A percentile compares a stretch with the other conserved stretches of the same genome.
Evolutionary conservation across 164 flowering plant genomes (phyloP).

Genomic region (Chimonanthus praecox): DNA sequence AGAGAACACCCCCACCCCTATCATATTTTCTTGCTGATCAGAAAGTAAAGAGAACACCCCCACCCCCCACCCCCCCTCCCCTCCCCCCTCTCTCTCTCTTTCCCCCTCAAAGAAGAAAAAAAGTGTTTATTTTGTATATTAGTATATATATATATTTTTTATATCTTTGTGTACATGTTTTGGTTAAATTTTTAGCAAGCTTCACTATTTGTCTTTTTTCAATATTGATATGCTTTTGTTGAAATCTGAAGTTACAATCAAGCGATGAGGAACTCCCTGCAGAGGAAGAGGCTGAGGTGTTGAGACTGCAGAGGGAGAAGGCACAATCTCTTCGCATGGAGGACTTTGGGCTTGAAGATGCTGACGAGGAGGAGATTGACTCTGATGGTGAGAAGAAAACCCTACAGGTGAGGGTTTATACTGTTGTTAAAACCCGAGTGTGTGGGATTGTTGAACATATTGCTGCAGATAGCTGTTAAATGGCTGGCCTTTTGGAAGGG

Average conservation of each 20-base stretch:
- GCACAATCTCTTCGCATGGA: conserved; percentile 42
- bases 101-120: too few relatives aligned
- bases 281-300: conserved; percentile 69
- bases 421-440: too few relatives aligned
- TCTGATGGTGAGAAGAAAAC: conserved; percentile 42
- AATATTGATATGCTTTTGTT: background rate
- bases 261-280: conserved; percentile 64
- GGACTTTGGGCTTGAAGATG: conserved; percentile 69
- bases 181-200: background rate
- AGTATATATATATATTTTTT: too few relatives aligned
- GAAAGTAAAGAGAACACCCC: too few relatives aligned
- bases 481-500: too few relatives aligned
- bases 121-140: too few relatives aligned
- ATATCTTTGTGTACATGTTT: background rate
- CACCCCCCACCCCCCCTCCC: too few relatives aligned
- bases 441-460: too few relatives aligned
- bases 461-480: too few relatives aligned
- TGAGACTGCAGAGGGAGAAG: conserved; percentile 43
- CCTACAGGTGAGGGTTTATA: conserved; percentile 36
- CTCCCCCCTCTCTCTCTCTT: too few relatives aligned
- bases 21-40: too few relatives aligned
- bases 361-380: conserved; percentile 40
- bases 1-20: too few relatives aligned
- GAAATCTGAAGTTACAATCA: conserved; percentile 41
- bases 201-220: background rate